Evolutionary conservation across 2,329 filamentous ascomycete genomes (phyloP), one percentile per base, ranked within the genome.

Genomic region (Bipolaris sorokiniana): DNA sequence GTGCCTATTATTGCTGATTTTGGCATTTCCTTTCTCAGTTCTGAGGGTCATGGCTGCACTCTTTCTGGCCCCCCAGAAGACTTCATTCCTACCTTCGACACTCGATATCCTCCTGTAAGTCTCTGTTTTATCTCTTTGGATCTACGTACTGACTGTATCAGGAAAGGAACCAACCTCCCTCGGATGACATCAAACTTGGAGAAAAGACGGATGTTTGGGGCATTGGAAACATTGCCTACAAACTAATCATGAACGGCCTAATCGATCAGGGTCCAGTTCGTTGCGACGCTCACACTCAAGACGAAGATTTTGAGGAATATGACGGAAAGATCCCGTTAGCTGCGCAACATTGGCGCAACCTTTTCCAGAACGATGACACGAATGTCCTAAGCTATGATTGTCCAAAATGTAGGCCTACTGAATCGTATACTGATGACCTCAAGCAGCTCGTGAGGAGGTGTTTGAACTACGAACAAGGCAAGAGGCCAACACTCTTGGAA

Each of bases 191-290:
- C 40, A 23, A 38, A 22, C 33, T 52, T 2, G 28, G 28, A 7
- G 50, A 52, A 23, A 52, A 45, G 28, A 52, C 50, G 5, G 50
- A 52, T 5, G 50, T 52, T 26, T 52, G 50, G 50, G 40, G 50
- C 7, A 38, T 52, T 22, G 50, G 41, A 36, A 34, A 28, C 28
- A 46, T 52, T 16, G 50, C 41, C 7, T 52, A 41, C 40, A 15
- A 16, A 2, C 22, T 52, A 20, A 46, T 46, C 3, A 23, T 23
- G 31, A 45, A 52, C 20, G 45, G 31, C 2, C 31, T 22, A 20
- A 41, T 9, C 23, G 40, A 49, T 31, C 22, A 1, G 15, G 47
- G 47, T 9, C 47, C 47, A 18, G 10, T 49, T 18, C 34, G n/a
- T 26, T 49, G 47, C 2, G 22, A 49, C 10, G 15, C 9, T 5